Evolutionary conservation across 495 filamentous ascomycete species (phyloP).

Genomic region (Immersiella caudata): DNA sequence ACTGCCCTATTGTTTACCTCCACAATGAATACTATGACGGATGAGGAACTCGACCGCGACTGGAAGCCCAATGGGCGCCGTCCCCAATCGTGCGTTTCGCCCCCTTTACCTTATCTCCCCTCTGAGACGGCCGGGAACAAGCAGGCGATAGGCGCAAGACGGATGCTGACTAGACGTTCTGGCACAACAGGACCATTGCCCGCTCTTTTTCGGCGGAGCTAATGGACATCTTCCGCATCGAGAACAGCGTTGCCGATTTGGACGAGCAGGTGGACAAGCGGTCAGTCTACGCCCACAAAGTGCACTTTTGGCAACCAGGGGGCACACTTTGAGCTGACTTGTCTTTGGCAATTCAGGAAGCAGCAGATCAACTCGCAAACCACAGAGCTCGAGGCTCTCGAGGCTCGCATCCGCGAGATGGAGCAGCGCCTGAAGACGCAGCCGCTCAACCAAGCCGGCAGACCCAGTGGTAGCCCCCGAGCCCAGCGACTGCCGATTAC

Average conservation of each 20-base stretch:
- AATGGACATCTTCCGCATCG: conserved; percentile 85
- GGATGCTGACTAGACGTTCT: conserved; percentile 15
- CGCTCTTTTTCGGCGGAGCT: conserved; percentile 83
- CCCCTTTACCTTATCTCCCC: conserved; percentile 6
- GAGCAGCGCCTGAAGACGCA: conserved; percentile 72
- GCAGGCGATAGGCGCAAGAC: not conserved
- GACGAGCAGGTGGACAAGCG: conserved; percentile 79
- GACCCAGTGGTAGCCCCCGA: conserved; percentile 35
- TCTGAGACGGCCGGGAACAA: not conserved
- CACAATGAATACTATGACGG: conserved; percentile 49
- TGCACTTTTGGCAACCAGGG: not conserved
- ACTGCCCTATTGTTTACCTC: conserved; percentile 13
- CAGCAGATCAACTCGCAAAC: conserved; percentile 71
- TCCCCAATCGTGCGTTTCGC: conserved; percentile 75
- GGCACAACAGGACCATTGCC: conserved; percentile 71
- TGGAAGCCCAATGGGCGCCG: conserved; percentile 76
- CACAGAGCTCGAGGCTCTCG: conserved; percentile 81
- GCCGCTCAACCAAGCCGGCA: conserved; percentile 16
- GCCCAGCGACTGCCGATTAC: conserved; percentile 36
- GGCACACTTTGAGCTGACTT: conserved; percentile 16
- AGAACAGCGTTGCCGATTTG: conserved; percentile 76
- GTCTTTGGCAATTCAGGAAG: conserved; percentile 53
- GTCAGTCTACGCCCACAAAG: conserved; percentile 57
- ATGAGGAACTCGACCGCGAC: conserved; percentile 68
- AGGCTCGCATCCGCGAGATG: conserved; percentile 79